Percentiles rank a stretch among this genome's conserved stretches.
phyloP scores from a whole-genome alignment of 2,329 filamentous ascomycete species.

The Claviceps capensis region DNA sequence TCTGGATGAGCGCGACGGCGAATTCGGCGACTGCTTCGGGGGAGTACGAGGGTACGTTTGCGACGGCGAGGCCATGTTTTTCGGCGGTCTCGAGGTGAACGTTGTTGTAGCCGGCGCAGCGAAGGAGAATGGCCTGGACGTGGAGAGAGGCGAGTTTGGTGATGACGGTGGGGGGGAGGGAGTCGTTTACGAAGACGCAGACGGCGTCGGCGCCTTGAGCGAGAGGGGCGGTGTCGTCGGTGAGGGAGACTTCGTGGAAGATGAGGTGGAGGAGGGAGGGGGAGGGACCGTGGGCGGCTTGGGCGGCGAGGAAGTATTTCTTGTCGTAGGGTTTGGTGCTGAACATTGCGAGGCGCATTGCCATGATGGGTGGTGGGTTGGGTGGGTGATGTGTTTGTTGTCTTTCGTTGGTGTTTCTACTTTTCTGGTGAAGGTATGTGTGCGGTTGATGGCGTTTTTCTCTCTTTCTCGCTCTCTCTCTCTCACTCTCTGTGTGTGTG shows the following conservation, averaged over 20 bases:
- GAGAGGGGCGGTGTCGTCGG: constrained; percentile 40
- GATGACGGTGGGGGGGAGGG: constrained; percentile 36
- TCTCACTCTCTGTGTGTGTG: background rate
- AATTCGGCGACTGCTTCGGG: constrained; percentile 60
- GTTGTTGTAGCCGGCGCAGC: constrained; percentile 57
- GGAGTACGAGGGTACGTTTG: constrained; percentile 54
- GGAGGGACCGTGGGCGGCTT: constrained; percentile 23
- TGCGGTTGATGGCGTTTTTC: background rate
- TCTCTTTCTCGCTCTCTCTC: background rate
- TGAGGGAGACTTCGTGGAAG: constrained; percentile 46
- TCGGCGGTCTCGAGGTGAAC: constrained; percentile 45
- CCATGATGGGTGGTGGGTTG: background rate
- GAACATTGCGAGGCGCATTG: constrained; percentile 49
- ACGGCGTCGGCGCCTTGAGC: constrained; percentile 40
- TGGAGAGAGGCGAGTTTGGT: constrained; percentile 33
- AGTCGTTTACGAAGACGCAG: constrained; percentile 58
- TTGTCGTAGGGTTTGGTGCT: constrained; percentile 52
- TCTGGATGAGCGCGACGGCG: constrained; percentile 52
- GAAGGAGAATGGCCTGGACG: constrained; percentile 45
- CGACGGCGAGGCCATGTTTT: constrained; percentile 43
- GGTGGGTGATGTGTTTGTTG: background rate
- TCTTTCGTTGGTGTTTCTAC: background rate
- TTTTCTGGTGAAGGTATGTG: too few relatives aligned
- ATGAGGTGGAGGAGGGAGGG: constrained; percentile 39
- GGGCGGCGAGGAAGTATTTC: constrained; percentile 34